A percentile compares a stretch with the other conserved stretches of the same genome.
Conservation (phyloP, 2,329 filamentous ascomycete species). For the Ophiobolus disseminans region DNA sequence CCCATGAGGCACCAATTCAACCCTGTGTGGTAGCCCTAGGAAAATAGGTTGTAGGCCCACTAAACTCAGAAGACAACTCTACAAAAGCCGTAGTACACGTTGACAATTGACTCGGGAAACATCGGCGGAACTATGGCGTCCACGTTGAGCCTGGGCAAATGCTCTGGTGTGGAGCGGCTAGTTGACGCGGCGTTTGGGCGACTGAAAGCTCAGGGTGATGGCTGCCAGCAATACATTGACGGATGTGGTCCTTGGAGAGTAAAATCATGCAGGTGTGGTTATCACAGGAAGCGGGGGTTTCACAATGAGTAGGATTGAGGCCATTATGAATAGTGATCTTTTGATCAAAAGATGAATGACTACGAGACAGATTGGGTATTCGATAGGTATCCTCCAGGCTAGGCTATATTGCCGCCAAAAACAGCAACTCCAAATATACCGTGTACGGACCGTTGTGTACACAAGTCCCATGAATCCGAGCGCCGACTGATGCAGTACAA, state of each 20-base stretch:
- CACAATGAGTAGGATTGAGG: constrained; percentile 8
- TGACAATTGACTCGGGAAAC: too few species aligned
- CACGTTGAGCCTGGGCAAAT: too few species aligned
- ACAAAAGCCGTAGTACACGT: too few species aligned
- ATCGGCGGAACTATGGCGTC: too few species aligned
- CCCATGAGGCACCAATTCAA: neutral
- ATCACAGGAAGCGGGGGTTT: constrained; percentile 3
- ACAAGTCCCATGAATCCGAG: constrained; percentile 25
- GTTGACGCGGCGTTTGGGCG: too few species aligned
- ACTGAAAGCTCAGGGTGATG: too few species aligned
- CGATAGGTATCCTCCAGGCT: constrained; percentile 31
- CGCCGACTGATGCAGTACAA: constrained; percentile 44
- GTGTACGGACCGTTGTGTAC: constrained; percentile 23
- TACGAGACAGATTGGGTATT: constrained; percentile 25
- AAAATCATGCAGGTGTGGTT: too few species aligned
- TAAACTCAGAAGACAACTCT: too few species aligned
- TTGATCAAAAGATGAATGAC: constrained; percentile 29
- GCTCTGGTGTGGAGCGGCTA: too few species aligned
- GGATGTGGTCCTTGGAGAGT: too few species aligned
- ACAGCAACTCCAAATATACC: constrained; percentile 28
- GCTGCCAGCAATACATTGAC: too few species aligned
- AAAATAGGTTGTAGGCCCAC: too few species aligned
- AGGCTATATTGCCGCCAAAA: constrained; percentile 27
- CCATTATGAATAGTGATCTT: constrained; percentile 13
- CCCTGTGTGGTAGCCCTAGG: neutral